Evolutionary conservation across 345 rosid genomes (phyloP), one percentile per base, ranked within the genome.

Genomic region (Populus simonii): DNA sequence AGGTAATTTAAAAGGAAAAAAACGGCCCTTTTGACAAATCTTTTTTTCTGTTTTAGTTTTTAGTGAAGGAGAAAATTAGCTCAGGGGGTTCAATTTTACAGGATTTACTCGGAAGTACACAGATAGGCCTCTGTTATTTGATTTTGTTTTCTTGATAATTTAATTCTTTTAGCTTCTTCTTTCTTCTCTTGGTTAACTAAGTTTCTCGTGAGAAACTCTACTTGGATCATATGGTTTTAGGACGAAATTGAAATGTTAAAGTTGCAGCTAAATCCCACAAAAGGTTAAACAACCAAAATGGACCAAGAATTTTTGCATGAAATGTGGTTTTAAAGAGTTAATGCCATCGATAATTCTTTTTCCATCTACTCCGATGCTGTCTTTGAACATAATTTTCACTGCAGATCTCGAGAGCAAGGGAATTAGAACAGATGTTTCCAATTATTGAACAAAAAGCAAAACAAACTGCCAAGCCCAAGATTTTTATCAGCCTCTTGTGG

Each of bases 401-500:
- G 77, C 84, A 93, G 96, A 76, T 47, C 36, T 77, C 36, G 71
- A 84, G 87, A 79, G 84, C 83, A 63, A 87, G 82, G 76, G 94
- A 93, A 55, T 72, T 87, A 3, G 92, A 91, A 22, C 66, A 82
- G 71, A 74, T 91, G 89, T 93, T 96, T 70, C 97, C 97, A 6
- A 57, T 90, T 43, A 74, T 88, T 55, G 90, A 96, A 62, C 96
- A 90, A 2, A 89, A 85, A 78, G 97, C 97, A 6, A 89, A 88
- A 77, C 86, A 89, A 49, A 91, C 90, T 13, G 81, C 90, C 17
- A 92, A 90, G 82, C 92, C 93, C 0, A 91, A 89, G 81, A 89
- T 89, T 47, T 96, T 88, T 73, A 73, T 87, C 33, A 86, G 89
- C 73, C 92, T 92, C 47, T n/a, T 93, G 59, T 93, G 99, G 99